Base-by-base conservation (phyloP, 73 alveolate genomes). In the Symbiodinium pilosum region DNA sequence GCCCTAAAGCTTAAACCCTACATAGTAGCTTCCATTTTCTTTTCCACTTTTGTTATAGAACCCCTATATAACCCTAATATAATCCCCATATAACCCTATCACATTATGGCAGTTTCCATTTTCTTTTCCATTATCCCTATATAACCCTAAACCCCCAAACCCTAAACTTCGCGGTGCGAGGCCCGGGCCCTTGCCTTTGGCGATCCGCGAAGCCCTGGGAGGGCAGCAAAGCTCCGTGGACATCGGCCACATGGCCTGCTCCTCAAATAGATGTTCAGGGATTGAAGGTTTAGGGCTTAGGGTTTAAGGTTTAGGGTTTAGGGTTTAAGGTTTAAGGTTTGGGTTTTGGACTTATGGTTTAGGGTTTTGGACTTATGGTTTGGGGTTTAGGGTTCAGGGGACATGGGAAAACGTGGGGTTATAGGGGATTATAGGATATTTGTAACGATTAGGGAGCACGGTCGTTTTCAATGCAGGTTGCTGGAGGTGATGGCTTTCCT, bases 111-210 rank as follows among this genome's bases (percentile, higher is more conserved):
- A 56, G 26, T 21, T 34, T 26, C 75, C 32, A 56, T 21, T 21
- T 34, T 26, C 38, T 56, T 9, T 14, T 14, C 59, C 59, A 6
- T 14, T 16, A 56, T 16, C 32, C 73, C 32, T 16, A 16, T 16
- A 56, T 16, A 5, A 26, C 26, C 73, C 73, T 56, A 20, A 56
- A 56, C 26, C 26, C 73, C 21, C 21, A 56, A 56, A 16, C 75
- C 75, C 38, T 20, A 11, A 11, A 56, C 28, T 7, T 7, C 8
- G 36, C 75, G 8, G 16, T 34, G 6, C 8, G 8, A 64, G 77
- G 77, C 77, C 26, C 94, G 94, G 59, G 94, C 85, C 68, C 42
- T 87, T 56, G 41, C 94, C 59, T 87, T 87, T 43, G 94, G 85
- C 24, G 94, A 87, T 59, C 94, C 94, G n/a, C 94, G 94, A 43